Evolutionary conservation across 2,329 filamentous ascomycete species (phyloP), one percentile per base, ranked within the genome.

Genomic region (Esteya vermicola): DNA sequence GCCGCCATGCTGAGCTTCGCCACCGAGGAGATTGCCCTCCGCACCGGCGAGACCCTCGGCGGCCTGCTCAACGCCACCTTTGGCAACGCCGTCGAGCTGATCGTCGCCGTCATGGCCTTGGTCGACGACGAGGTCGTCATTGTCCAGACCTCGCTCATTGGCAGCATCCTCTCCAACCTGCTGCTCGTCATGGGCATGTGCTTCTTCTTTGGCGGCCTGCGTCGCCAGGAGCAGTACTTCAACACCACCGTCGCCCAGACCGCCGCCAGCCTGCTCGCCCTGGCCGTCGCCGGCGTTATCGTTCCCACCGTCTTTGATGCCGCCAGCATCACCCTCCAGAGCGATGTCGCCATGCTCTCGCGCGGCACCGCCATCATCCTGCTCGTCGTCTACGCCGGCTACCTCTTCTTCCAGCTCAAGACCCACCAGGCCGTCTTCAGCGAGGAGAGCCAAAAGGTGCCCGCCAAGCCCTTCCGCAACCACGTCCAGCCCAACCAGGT

Each of bases 231-330:
- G 55, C 89, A 95, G 57, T 79, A 75, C 57, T 96, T 95, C 71
- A 94, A 95, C 64, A 76, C 82, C 26, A 89, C 84, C 0, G 86
- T 95, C 7, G 88, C 88, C 0, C 86, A 94, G 57, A 94, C 88
- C 0, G 84, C 86, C 4, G 78, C 86, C 13, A 85, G 81, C 52
- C 62, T 93, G 39, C 71, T 93, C 18, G 79, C 84, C 12, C 67
- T 93, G 18, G 79, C 82, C 13, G 82, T 93, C 28, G 80, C 78
- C 37, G 81, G 78, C 51, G 67, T 94, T 49, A 89, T 95, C 48
- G 85, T 95, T 21, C 89, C 89, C 0, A 93, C 86, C 6, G 85
- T 89, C 6, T 94, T 93, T 55, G 72, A 83, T 46, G 62, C 66
- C 13, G 59, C 62, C 14, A 62, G 60, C 35, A 54, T 59, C 23